Evolutionary conservation across 2,329 filamentous ascomycete species (phyloP).

Genomic region (Aspergillus sp.): DNA sequence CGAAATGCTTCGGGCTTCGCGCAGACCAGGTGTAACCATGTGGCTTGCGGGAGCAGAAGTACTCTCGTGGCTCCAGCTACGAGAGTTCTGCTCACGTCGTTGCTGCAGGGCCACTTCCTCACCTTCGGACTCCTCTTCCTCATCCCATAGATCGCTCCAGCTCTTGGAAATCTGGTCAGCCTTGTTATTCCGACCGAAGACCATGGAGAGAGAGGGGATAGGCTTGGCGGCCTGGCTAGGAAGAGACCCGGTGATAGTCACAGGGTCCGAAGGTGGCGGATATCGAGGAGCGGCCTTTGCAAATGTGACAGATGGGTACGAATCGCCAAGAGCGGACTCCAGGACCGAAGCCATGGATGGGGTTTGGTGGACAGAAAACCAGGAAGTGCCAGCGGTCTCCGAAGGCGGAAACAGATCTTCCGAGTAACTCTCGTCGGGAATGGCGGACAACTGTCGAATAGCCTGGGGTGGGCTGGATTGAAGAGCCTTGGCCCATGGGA

Average conservation of each 20-base stretch:
- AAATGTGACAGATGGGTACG: slow-evolving; percentile 74
- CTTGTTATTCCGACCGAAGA: slow-evolving; percentile 74
- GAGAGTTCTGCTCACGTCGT: slow-evolving; percentile 66
- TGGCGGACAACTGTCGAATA: slow-evolving; percentile 83
- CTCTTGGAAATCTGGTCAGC: slow-evolving; percentile 89
- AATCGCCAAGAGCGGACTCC: slow-evolving; percentile 79
- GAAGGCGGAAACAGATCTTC: slow-evolving; percentile 87
- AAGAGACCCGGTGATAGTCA: slow-evolving; percentile 80
- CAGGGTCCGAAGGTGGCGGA: slow-evolving; percentile 60
- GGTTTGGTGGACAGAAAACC: slow-evolving; percentile 77
- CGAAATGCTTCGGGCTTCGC: slow-evolving; percentile 59
- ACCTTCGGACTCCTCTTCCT: slow-evolving; percentile 73
- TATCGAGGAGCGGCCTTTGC: slow-evolving; percentile 46
- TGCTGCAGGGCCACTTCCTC: slow-evolving; percentile 65
- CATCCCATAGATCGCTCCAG: slow-evolving; percentile 98
- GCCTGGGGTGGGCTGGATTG: slow-evolving; percentile 73
- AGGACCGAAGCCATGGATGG: slow-evolving; percentile 83
- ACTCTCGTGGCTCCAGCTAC: slow-evolving; percentile 80
- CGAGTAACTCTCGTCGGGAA: slow-evolving; percentile 76
- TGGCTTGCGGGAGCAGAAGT: slow-evolving; percentile 55
- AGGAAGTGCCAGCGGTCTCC: slow-evolving; percentile 66
- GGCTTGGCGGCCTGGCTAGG: slow-evolving; percentile 65
- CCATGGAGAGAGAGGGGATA: slow-evolving; percentile 72
- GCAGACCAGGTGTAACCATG: slow-evolving; percentile 54
- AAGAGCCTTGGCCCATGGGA: slow-evolving; percentile 93